Evolutionary conservation across 2,329 filamentous ascomycete genomes (phyloP), one percentile per base, ranked within the genome.

Genomic region (Claviceps monticola): DNA sequence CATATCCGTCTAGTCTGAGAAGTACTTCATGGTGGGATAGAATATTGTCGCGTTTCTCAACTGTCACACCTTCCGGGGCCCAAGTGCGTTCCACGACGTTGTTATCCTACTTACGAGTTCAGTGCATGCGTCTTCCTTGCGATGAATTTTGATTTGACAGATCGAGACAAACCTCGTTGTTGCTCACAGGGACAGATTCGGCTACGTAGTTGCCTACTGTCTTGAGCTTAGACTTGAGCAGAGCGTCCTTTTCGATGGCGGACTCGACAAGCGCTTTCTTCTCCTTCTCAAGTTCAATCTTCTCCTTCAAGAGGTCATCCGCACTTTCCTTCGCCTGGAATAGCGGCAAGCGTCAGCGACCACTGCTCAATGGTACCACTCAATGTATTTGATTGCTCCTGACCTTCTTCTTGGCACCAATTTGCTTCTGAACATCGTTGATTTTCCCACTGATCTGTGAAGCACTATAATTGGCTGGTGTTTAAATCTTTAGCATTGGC

Each of bases 1-100:
- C 93, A 65, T 95, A 96, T 51, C 91, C 90, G 60, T 93, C 88
- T 56, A 97, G 73, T 60, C 88, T 80, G 53, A 84, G 82, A 54
- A 97, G 80, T 51, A 98, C 89, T 66, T 97, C 91, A 68, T 98
- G 93, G 68, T 98, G 93, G 49, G 90, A 95, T 56, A 97, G 83
- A 56, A 79, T 74, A 53, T 85, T 76, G 9, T 48, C 39, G 60
- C 81, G 80, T 75, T 90, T 90, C 69, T 89, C 81, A 48, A 86
- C 80, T 21, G 72, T 76, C 53, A 83, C 76, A 50, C 83, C 83
- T 58, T 88, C 82, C 0, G 91, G 91, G 5, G 80, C 79, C 90
- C 90, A 98, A 34, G 78, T 84, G 61, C 82, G 80, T 60, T 87
- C 74, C 36, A 89, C 68, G 43, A 73, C 74, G 68, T 98, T 97